Evolutionary conservation across 495 filamentous ascomycete genomes (phyloP).

Genomic region (Rhizodiscina lignyota): DNA sequence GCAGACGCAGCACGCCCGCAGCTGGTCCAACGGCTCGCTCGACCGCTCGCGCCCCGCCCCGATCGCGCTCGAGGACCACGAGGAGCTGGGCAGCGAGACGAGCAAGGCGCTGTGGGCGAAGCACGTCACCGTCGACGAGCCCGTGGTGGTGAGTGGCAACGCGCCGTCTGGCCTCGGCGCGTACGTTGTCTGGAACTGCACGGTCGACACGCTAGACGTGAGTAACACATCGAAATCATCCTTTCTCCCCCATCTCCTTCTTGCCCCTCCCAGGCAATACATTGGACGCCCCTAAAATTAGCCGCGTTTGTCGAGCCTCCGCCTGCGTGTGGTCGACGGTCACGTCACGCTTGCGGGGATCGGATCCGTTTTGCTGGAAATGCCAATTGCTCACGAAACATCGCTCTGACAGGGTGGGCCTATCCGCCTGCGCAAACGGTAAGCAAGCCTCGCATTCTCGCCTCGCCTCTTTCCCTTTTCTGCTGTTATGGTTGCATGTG

Average conservation of each 20-base stretch:
- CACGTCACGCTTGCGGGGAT: too few species aligned
- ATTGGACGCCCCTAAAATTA: too few species aligned
- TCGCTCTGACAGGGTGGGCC: too few species aligned
- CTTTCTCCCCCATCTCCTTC: not conserved
- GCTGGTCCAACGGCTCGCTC: slow-evolving; percentile 11
- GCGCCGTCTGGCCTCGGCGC: slow-evolving; percentile 42
- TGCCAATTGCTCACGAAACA: too few species aligned
- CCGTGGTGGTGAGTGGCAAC: slow-evolving; percentile 44
- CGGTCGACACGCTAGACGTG: slow-evolving; percentile 52
- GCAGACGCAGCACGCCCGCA: slow-evolving; percentile 19
- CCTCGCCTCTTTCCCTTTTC: too few species aligned
- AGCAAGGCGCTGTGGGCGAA: slow-evolving; percentile 50
- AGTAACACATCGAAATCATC: slow-evolving; percentile 15
- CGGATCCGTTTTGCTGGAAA: too few species aligned
- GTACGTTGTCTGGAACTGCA: slow-evolving; percentile 63
- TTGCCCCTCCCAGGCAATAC: slow-evolving; percentile 1
- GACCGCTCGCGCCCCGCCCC: slow-evolving; percentile 16
- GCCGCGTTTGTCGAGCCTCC: too few species aligned
- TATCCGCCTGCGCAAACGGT: too few species aligned
- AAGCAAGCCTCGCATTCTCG: too few species aligned
- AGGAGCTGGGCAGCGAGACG: slow-evolving; percentile 42
- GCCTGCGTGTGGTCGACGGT: too few species aligned
- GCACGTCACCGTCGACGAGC: slow-evolving; percentile 47
- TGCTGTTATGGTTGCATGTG: too few species aligned
- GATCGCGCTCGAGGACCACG: slow-evolving; percentile 58